Conservation (phyloP, 768 basidiomycete genomes). For the Tylopilus sp. region DNA sequence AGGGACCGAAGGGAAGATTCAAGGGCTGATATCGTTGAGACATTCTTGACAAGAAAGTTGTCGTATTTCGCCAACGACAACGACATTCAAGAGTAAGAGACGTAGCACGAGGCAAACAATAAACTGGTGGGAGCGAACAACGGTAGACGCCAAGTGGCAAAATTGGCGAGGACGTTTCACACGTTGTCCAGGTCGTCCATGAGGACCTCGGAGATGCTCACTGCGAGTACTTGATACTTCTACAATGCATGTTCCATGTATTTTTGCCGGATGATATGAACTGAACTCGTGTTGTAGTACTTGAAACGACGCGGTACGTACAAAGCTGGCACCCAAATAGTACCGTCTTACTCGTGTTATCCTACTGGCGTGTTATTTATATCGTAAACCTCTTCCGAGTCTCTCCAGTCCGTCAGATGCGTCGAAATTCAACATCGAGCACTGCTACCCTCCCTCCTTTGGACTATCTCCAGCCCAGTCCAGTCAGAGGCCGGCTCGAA, state of each 20-base stretch:
- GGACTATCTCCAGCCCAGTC: conserved; percentile 58
- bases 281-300: neutral
- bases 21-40: conserved; percentile 79
- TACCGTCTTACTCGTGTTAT: conserved; percentile 15
- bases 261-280: no score
- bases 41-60: conserved; percentile 78
- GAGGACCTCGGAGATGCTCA: no score
- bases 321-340: conserved; percentile 28
- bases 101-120: neutral
- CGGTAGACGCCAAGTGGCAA: neutral
- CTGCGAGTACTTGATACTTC: neutral
- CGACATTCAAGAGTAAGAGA: conserved; percentile 42
- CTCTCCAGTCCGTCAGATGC: conserved; percentile 19
- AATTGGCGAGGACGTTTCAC: conserved; percentile 10
- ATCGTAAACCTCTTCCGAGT: conserved; percentile 2
- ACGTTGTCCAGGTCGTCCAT: neutral
- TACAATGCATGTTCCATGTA: no score
- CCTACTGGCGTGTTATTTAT: conserved; percentile 1
- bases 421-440: conserved; percentile 21
- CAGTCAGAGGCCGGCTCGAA: conserved; percentile 74
- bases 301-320: conserved; percentile 15
- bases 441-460: conserved; percentile 32
- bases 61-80: conserved; percentile 72
- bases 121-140: neutral
- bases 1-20: conserved; percentile 87